Evolutionary conservation across 2,329 filamentous ascomycete species (phyloP).

Genomic region (Xylaria polymorpha): DNA sequence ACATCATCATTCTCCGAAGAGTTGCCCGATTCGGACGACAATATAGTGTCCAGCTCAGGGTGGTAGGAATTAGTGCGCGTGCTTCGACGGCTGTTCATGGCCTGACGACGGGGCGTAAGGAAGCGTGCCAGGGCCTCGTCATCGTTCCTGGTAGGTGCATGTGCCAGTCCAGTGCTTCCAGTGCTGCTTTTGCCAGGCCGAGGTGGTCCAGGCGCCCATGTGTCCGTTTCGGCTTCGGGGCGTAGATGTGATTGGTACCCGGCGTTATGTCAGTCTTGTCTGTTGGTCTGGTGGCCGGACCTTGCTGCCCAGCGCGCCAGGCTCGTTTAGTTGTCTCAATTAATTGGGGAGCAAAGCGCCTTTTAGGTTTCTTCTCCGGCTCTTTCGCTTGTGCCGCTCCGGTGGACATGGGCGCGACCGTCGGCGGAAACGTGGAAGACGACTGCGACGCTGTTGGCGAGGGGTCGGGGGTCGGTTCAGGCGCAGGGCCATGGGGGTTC

Average conservation of each 20-base stretch:
- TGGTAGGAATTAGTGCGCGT: conserved; percentile 56
- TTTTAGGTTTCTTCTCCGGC: conserved; percentile 51
- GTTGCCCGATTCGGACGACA: conserved; percentile 58
- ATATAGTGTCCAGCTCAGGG: conserved; percentile 57
- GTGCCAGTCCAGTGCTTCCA: conserved; percentile 39
- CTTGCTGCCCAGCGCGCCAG: conserved; percentile 72
- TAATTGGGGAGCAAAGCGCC: conserved; percentile 79
- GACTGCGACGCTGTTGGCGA: conserved; percentile 64
- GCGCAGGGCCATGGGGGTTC: conserved; percentile 61
- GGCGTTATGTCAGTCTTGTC: conserved; percentile 80
- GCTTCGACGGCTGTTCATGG: conserved; percentile 53
- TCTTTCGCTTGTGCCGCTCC: conserved; percentile 7
- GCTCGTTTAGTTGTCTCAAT: conserved; percentile 82
- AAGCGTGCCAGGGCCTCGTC: conserved; percentile 52
- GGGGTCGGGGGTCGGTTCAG: conserved; percentile 67
- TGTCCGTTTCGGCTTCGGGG: conserved; percentile 57
- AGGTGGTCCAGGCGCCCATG: conserved; percentile 37
- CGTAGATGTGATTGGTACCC: conserved; percentile 71
- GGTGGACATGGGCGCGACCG: conserved; percentile 21
- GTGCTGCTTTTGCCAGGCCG: conserved; percentile 41
- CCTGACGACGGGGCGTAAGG: conserved; percentile 55
- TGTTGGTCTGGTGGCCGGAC: conserved; percentile 70
- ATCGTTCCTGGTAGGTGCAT: conserved; percentile 44
- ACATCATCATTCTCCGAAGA: conserved; percentile 49
- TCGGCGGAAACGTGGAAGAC: conserved; percentile 42